phyloP scores from a whole-genome alignment of 202 grass and related monocot genomes.

The Setaria italica region DNA sequence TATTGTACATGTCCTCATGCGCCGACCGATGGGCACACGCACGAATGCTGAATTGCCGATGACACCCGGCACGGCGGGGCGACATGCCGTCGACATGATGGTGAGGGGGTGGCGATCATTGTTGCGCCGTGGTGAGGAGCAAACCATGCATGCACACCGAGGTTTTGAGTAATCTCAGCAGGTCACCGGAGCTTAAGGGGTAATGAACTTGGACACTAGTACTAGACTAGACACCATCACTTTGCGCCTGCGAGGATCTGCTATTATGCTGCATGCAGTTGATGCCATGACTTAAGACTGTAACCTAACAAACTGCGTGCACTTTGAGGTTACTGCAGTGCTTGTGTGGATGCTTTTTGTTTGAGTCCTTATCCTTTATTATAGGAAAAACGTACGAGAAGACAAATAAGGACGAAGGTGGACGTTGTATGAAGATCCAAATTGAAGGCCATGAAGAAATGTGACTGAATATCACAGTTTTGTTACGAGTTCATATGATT shows the following conservation, averaged over 20 bases:
- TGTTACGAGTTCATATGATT: no score
- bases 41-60: background rate
- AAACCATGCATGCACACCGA: background rate
- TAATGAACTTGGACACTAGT: background rate
- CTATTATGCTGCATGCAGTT: background rate
- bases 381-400: background rate
- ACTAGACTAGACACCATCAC: background rate
- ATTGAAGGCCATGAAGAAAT: no score
- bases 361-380: background rate
- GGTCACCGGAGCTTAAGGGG: background rate
- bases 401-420: no score
- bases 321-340: background rate
- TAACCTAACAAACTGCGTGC: background rate
- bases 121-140: background rate
- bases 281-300: background rate
- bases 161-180: background rate
- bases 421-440: no score
- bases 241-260: background rate
- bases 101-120: conserved; percentile 19
- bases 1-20: no score
- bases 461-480: no score
- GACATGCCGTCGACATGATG: background rate
- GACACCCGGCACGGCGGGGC: background rate
- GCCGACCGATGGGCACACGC: background rate
- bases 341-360: background rate